These are phyloP conservation scores for Wickerhamomyces rabaulensis DNA, from an alignment of 805 yeast genomes.

Conservation along the genomic window DNA sequence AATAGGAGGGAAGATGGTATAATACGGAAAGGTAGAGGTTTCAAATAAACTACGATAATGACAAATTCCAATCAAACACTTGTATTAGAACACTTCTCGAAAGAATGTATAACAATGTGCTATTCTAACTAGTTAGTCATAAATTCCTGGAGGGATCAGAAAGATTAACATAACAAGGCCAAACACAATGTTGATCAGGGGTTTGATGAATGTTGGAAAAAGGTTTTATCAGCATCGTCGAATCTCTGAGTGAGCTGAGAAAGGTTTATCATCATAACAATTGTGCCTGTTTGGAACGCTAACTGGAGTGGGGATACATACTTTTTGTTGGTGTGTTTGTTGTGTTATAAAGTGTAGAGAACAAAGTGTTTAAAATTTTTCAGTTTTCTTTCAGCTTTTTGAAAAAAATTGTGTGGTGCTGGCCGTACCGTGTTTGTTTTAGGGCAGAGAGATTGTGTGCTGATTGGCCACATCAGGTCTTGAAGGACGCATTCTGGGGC, in stretches of 20 bases:
- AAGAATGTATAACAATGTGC: not conserved
- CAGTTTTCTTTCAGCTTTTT: not conserved
- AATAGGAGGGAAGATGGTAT: not conserved
- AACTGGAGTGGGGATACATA: not conserved
- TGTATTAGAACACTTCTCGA: not conserved
- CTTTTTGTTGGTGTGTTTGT: not conserved
- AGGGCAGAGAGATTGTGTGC: too few species aligned
- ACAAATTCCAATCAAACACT: too few species aligned
- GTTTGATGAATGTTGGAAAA: slow-evolving; percentile 20
- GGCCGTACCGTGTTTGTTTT: too few species aligned
- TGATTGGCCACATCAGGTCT: too few species aligned
- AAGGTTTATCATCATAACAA: slow-evolving; percentile 13
- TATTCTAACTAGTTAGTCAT: not conserved
- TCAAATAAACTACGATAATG: not conserved
- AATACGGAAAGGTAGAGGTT: not conserved
- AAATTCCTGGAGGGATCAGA: not conserved
- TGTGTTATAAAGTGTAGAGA: not conserved
- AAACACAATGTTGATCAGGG: slow-evolving; percentile 6
- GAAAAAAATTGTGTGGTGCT: too few species aligned
- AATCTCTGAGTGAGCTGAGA: slow-evolving; percentile 18
- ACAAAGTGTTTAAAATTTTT: not conserved
- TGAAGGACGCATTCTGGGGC: too few species aligned
- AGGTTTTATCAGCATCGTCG: slow-evolving; percentile 13
- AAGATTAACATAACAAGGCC: not conserved
- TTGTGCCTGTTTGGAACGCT: not conserved